Evolutionary conservation across 441 rosid genomes (phyloP).

Genomic region (Jatropha multifida): DNA sequence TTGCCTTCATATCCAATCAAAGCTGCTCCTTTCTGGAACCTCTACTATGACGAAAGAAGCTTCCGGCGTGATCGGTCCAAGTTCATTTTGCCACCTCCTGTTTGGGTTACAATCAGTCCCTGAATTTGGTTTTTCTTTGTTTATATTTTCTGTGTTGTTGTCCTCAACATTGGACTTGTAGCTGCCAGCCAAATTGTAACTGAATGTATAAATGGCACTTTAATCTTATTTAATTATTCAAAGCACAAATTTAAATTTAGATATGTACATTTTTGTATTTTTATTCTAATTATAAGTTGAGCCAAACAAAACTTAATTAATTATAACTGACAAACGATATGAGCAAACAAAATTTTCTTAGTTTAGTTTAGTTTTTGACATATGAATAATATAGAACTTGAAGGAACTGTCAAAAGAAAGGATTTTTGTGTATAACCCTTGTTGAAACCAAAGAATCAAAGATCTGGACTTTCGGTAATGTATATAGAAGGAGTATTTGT

Average conservation of each 20-base stretch:
- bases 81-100: constrained; percentile 16
- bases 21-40: background rate
- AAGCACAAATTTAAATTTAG: too few species aligned
- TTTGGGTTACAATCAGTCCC: constrained; percentile 18
- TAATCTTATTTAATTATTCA: too few species aligned
- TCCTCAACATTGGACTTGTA: too few species aligned
- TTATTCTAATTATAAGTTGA: too few species aligned
- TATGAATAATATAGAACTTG: background rate
- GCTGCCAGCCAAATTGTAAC: too few species aligned
- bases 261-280: too few species aligned
- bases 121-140: background rate
- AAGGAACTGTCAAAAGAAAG: constrained; percentile 13
- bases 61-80: background rate
- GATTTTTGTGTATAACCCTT: constrained; percentile 26
- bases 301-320: too few species aligned
- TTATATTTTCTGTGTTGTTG: too few species aligned
- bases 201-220: too few species aligned
- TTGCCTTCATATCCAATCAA: background rate
- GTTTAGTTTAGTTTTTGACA: background rate
- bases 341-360: too few species aligned
- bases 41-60: background rate
- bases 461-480: constrained; percentile 12
- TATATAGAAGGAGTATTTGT: constrained; percentile 6
- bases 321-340: too few species aligned
- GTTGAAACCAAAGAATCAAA: constrained; percentile 17